A percentile compares a stretch with the other conserved stretches of the same genome.
phyloP scores from a whole-genome alignment of 1,284 basidiomycete genomes.

The Puccinia brachypodii region DNA sequence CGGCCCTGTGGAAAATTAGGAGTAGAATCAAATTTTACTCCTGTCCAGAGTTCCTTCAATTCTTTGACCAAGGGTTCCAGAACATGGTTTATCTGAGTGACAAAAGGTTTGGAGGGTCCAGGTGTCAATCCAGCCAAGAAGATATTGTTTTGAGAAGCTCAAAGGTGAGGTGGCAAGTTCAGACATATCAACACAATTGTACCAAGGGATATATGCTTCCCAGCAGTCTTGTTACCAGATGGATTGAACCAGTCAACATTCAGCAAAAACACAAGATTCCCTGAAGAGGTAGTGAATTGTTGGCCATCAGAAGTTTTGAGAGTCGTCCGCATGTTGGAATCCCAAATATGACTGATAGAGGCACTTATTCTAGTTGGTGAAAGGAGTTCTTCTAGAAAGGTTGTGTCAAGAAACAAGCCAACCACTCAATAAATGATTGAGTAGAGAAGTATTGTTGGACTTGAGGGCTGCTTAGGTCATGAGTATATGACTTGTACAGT shows the following conservation, averaged over 20 bases:
- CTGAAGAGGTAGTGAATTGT: not conserved
- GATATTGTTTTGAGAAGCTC: constrained; percentile 17
- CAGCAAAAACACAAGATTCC: constrained; percentile 6
- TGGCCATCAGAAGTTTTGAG: not conserved
- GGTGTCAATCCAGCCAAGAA: constrained; percentile 40
- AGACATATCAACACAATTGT: constrained; percentile 24
- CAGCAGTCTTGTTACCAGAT: constrained; percentile 24
- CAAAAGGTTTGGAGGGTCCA: constrained; percentile 25
- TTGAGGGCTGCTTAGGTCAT: not conserved
- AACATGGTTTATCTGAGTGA: constrained; percentile 50
- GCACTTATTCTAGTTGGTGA: not conserved
- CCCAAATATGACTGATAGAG: constrained; percentile 1
- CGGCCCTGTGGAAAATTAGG: not conserved
- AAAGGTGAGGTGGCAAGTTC: constrained; percentile 12
- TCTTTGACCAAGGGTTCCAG: constrained; percentile 55
- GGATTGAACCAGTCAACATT: constrained; percentile 47
- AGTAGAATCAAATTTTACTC: not conserved
- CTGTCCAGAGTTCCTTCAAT: not conserved
- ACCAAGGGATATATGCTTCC: constrained; percentile 25
- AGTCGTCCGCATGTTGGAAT: constrained; percentile 6
- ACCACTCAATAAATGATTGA: constrained; percentile 1
- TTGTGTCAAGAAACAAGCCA: not conserved
- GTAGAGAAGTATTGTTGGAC: not conserved
- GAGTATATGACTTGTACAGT: not conserved
- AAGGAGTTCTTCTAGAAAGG: not conserved